Base-by-base conservation (phyloP, 2,329 filamentous ascomycete species). In the Hyphodiscus sp. region DNA sequence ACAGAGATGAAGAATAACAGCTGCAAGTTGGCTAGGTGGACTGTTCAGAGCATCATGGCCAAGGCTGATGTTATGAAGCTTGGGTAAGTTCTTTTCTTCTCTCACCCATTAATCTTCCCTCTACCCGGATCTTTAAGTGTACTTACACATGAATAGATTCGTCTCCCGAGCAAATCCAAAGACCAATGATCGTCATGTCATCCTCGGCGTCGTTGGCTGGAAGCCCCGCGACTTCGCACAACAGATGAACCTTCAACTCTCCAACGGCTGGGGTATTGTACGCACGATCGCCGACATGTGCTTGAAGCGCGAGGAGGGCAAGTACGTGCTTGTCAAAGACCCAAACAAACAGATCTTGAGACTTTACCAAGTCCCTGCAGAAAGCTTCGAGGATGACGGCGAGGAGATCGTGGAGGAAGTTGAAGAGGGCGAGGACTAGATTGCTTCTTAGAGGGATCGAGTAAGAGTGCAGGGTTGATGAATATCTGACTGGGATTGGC, bases 1-100 rank as follows among this genome's bases (percentile, higher is more conserved):
- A 99, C 94, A 13, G 94, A 99, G 78, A 99, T 99, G 94, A 99
- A 99, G 89, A 99, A 99, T 83, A 99, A 99, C 82, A 91, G 85
- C 69, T 95, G 90, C 87, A 99, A 99, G 80, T 85, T 99, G 59
- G 94, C 94, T 54, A 81, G 94, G 71, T 99, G 94, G 94, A 96
- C 94, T 30, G 90, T 92, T 44, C 94, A 99, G 79, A 89, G 87
- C 68, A 96, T 99, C 68, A 83, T 99, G 54, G 91, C 92, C 70
- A 91, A 91, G 76, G 91, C 94, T n/a, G 94, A 99, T 70, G 80
- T 91, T 62, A 96, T 99, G 91, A 99, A 97, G 80, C 85, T 99
- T 71, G 94, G 90, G 87, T 91, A 78, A 61, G 85, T 78, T 43
- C 57, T 59, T n/a, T 42, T 51, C 29, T 15, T 16, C 46, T 13